A percentile compares a stretch with the other conserved stretches of the same genome.
phyloP scores from a whole-genome alignment of 352 stramenopile species.

The Phytophthora foliorum region DNA sequence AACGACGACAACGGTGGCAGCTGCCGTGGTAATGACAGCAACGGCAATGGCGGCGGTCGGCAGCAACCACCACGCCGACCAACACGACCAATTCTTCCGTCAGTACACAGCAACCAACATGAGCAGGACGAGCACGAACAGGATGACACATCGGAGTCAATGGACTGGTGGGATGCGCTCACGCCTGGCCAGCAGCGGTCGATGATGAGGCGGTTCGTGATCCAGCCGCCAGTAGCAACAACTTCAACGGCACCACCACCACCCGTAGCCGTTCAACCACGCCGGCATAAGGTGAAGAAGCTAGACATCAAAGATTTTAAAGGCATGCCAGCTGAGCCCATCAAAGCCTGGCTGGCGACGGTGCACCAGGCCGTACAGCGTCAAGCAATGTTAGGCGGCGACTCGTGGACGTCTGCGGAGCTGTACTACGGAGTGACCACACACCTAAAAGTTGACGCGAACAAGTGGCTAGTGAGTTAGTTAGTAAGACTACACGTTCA shows the following conservation, averaged over 20 bases:
- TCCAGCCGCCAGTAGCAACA: not conserved
- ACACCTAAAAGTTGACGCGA: conserved; percentile 1
- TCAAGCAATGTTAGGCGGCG: not conserved
- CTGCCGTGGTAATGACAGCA: not conserved
- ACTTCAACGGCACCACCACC: not conserved
- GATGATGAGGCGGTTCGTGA: not conserved
- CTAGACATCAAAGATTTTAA: conserved; percentile 1
- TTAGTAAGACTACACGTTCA: not conserved
- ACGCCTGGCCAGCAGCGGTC: not conserved
- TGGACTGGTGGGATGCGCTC: not conserved
- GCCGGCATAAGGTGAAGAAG: not conserved
- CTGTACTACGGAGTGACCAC: conserved; percentile 6
- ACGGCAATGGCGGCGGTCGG: not conserved
- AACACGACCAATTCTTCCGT: not conserved
- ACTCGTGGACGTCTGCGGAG: conserved; percentile 3
- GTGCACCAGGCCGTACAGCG: not conserved
- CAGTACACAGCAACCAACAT: not conserved
- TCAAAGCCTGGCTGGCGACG: not conserved
- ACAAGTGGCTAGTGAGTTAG: not conserved
- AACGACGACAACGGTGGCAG: not conserved
- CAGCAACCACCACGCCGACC: not conserved
- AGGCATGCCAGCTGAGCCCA: not conserved
- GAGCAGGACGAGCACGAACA: not conserved
- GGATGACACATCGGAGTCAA: not conserved
- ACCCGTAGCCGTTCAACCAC: not conserved